Base-by-base conservation (phyloP, 1,284 basidiomycete genomes). In the Irpex lacteus region DNA sequence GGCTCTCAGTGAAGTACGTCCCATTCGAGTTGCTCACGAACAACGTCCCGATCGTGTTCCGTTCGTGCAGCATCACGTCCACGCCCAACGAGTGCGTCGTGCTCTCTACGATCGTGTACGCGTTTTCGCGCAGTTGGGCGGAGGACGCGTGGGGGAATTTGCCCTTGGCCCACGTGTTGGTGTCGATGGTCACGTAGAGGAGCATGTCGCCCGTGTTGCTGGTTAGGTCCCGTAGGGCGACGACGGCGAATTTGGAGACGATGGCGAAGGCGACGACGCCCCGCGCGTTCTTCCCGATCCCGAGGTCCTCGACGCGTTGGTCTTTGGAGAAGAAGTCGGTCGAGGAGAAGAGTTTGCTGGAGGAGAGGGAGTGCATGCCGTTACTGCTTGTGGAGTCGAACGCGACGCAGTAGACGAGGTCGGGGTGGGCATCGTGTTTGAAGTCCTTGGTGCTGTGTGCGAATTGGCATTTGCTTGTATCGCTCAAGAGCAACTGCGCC, bases 21-120 rank as follows among this genome's bases (percentile, higher is more conserved):
- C 98, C 98, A 68, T 98, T 94, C 50, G 90, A 92, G 76, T 98
- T 97, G 75, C 91, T 94, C 57, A 97, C 91, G 78, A 98, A 99
- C 4, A 99, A 80, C 2, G 95, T 97, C 1, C 97, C 97, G 19
- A 96, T 88, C 7, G 86, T 81, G 65, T 85, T 83, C 52, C 81
- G 79, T 60, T 94, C 88, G 61, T 92, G 88, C 3, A 93, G 82
- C 61, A 96, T 85, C 59, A 98, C 96, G 72, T 99, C 98, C 50
- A 99, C 94, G 13, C 92, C 94, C 49, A 99, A 85, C 8, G 95
- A 98, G 73, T 98, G 94, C 0, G 89, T 88, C 2, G 95, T 97
- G 13, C 89, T 91, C 75, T 98, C 96, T 63, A 99, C 92, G 67
- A 99, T 90, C 0, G 97, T 99, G 75, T 99, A 98, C 7, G 93